Percentiles rank a stretch among this genome's conserved stretches.
phyloP scores from a whole-genome alignment of 768 basidiomycete genomes.

The Tremella yokohamensis region DNA sequence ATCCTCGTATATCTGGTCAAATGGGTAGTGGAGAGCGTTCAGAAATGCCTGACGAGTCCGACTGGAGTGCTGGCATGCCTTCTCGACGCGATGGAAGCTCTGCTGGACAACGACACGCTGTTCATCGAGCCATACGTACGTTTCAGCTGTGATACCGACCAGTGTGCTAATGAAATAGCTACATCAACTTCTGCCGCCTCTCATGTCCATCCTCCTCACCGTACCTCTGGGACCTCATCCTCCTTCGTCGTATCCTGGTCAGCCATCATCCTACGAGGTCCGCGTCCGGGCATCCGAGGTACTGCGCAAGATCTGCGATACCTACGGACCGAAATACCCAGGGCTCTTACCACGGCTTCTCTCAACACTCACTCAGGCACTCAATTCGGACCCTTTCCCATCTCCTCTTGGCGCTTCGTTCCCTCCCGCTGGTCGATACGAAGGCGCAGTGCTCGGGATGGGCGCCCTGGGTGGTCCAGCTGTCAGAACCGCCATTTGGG shows the following conservation, averaged over 20 bases:
- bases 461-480: constrained; percentile 74
- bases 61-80: constrained; percentile 75
- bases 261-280: constrained; percentile 57
- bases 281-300: constrained; percentile 80
- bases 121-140: constrained; percentile 95
- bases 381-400: constrained; percentile 53
- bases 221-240: constrained; percentile 72
- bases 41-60: constrained; percentile 53
- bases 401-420: constrained; percentile 35
- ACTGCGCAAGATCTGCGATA: constrained; percentile 62
- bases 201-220: constrained; percentile 86
- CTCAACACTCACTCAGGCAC: constrained; percentile 85
- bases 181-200: constrained; percentile 89
- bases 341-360: constrained; percentile 62
- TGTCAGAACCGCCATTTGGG: constrained; percentile 29
- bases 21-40: constrained; percentile 89
- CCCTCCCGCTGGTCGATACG: constrained; percentile 66
- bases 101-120: constrained; percentile 78
- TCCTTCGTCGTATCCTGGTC: constrained; percentile 48
- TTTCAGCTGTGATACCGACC: constrained; percentile 16
- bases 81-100: constrained; percentile 76
- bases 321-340: constrained; percentile 44
- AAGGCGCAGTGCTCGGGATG: constrained; percentile 84
- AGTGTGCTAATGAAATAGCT: constrained; percentile 57
- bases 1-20: constrained; percentile 88